phyloP scores from a whole-genome alignment of 768 basidiomycete species.

The Dioszegia hungarica region DNA sequence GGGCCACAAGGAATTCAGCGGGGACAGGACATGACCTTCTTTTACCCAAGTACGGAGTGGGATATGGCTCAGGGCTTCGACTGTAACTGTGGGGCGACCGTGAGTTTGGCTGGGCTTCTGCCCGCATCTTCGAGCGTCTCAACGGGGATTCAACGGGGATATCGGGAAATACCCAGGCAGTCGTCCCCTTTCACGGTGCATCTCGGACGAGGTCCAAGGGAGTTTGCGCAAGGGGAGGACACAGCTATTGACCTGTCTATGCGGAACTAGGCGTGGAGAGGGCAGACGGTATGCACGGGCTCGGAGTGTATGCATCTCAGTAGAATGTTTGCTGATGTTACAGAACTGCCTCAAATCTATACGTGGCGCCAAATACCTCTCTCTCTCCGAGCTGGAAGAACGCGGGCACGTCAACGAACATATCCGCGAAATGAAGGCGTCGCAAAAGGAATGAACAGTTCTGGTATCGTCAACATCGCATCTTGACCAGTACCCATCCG shows the following conservation, averaged over 20 bases:
- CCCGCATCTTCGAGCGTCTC: no score
- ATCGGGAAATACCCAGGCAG: no score
- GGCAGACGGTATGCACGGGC: no score
- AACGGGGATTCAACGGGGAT: no score
- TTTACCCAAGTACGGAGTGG: slow-evolving; percentile 68
- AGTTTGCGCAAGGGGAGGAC: no score
- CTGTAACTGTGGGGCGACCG: slow-evolving; percentile 55
- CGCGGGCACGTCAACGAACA: slow-evolving; percentile 53
- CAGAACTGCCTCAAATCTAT: slow-evolving; percentile 55
- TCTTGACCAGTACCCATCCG: neutral
- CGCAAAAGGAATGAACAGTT: slow-evolving; percentile 13
- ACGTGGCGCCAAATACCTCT: slow-evolving; percentile 54
- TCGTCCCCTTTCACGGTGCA: no score
- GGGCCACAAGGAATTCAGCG: slow-evolving; percentile 46
- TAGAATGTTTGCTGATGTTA: no score
- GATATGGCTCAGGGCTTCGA: slow-evolving; percentile 62
- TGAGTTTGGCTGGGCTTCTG: slow-evolving; percentile 26
- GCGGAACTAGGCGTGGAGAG: no score
- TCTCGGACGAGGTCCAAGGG: no score
- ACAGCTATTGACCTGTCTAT: no score
- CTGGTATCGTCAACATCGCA: neutral
- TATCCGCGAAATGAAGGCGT: slow-evolving; percentile 46
- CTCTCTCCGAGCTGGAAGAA: slow-evolving; percentile 48
- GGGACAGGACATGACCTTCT: slow-evolving; percentile 56
- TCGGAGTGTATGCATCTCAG: no score